Evolutionary conservation across 345 rosid genomes (phyloP).

Genomic region (Lagerstroemia speciosa): DNA sequence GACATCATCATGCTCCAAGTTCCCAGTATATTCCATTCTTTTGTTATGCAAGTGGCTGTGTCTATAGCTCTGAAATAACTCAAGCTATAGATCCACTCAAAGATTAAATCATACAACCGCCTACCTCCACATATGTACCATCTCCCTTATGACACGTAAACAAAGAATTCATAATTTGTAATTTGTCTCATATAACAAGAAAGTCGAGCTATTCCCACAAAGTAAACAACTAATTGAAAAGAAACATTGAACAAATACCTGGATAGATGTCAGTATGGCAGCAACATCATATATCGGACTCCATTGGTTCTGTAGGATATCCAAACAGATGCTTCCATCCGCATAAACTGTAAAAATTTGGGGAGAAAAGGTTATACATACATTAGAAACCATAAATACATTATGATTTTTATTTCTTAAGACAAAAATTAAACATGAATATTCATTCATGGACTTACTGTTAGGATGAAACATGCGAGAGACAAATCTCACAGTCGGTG

Average conservation of each 20-base stretch:
- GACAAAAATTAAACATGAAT: neutral
- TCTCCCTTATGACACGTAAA: neutral
- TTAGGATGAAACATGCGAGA: conserved; percentile 85
- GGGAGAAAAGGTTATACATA: neutral
- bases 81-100: neutral
- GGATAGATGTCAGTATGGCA: conserved; percentile 75
- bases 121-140: neutral
- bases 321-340: conserved; percentile 82
- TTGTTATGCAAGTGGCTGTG: neutral
- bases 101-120: neutral
- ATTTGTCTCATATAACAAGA: too few species aligned
- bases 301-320: conserved; percentile 85
- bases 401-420: neutral
- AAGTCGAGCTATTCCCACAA: neutral
- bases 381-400: neutral
- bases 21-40: neutral
- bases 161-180: neutral
- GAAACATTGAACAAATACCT: conserved; percentile 28
- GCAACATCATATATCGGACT: conserved; percentile 82
- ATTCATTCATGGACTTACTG: conserved; percentile 32
- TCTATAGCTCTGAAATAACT: neutral
- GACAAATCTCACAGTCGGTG: conserved; percentile 74
- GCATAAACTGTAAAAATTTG: conserved; percentile 46
- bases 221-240: neutral
- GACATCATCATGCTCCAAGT: neutral